Evolutionary conservation across 768 basidiomycete species (phyloP), one percentile per base, ranked within the genome.

Genomic region (Tremella fuciformis): DNA sequence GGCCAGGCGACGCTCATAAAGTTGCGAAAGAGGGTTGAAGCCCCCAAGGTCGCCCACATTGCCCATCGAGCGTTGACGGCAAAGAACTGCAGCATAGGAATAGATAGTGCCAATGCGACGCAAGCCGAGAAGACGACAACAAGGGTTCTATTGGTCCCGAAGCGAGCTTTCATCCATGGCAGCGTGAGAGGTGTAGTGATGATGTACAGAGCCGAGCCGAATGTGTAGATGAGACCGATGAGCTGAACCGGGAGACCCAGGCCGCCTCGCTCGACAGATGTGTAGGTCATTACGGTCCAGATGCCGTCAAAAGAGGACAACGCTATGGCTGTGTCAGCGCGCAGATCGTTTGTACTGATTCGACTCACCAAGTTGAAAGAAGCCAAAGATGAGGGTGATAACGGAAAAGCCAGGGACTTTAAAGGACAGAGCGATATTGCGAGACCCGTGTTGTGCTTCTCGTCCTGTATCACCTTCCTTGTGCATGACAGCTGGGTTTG

Each of bases 271-370:
- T 22, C 15, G 0, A 65, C 57, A n/a, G 47, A 7, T 8, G 70
- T 72, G 40, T 67, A 69, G 1, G 63, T 59, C 18, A 53, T 65
- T n/a, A 69, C 58, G 3, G 65, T 53, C 38, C 59, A 67, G 24
- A 72, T 57, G 19, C 64, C 67, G 25, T 69, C 67, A 53, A 59
- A 69, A 9, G 64, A 58, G 18, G 63, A 60, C 16, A 38, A 57
- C 4, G 60, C 62, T 59, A 53, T 9, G 25, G 25, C 37, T 13
- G 1, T 29, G 13, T 54, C 37, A 63, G 58, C 47, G 16, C 42
- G 42, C 18, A 11, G n/a, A n/a, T n/a, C n/a, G 29, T 34, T 34
- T 6, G 11, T 34, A 11, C 29, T 34, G 29, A 57, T 8, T 16
- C 29, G 16, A 46, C 22, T 46, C n/a, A 46, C 42, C 22, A 6